Base-by-base conservation (phyloP, 345 rosid genomes). In the Brassica nigra region DNA sequence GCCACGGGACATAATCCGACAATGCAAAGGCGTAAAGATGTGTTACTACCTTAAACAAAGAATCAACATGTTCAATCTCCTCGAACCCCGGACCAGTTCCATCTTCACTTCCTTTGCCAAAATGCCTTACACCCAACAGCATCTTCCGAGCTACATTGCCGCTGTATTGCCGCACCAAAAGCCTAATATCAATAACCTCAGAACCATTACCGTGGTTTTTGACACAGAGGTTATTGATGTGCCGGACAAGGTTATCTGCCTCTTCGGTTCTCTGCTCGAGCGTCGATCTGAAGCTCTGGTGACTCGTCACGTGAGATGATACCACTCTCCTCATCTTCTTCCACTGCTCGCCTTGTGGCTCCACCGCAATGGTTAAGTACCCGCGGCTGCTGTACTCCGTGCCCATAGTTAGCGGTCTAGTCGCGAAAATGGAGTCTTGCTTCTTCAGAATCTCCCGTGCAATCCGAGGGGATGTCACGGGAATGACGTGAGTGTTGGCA, bases 371-470 rank as follows among this genome's bases (percentile, higher is more conserved):
- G 59, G 59, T 54, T 54, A 54, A 54, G 59, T 54, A 54, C 10
- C 59, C 27, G 10, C 59, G 59, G 59, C 59, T 54, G 11, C 27
- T 2, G 27, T 54, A 54, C 59, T 54, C 59, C 9, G 59, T 54
- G 9, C 59, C 59, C 59, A 54, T 54, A 6, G 59, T 54, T 54
- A 15, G 59, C 23, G 59, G 59, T 54, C 59, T 54, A 2, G 59
- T 54, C 23, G 59, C 59, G 59, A 54, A 54, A 54, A 54, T 54
- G 27, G 59, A 54, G 59, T 54, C 59, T 54, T 54, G 59, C 59
- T 54, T 54, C 59, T 54, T 54, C 23, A 54, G 59, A 54, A 54
- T 54, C 59, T 54, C 59, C 9, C 23, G 23, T 54, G 59, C 59
- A 54, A 54, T 54, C 8, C 59, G 59, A 0, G 59, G 59, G 59